A percentile compares a stretch with the other conserved stretches of the same genome.
Conservation (phyloP, 371 early-diverging fungal species). For the Dichotomocladium elegans region DNA sequence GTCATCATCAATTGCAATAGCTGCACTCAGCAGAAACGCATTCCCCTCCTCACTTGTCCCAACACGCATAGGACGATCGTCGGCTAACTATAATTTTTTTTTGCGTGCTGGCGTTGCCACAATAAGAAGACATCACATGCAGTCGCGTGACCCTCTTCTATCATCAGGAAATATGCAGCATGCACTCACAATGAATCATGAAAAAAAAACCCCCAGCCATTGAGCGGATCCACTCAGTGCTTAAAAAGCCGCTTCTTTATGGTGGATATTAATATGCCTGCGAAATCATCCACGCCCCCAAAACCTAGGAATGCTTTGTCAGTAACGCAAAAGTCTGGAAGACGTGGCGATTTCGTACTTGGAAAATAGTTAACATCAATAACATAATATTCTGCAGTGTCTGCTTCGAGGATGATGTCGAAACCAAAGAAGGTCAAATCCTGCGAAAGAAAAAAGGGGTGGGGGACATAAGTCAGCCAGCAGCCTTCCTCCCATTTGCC, state of each 20-base stretch:
- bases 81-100: too few species aligned
- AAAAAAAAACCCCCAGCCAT: too few species aligned
- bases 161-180: too few species aligned
- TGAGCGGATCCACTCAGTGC: too few species aligned
- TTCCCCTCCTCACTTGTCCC: too few species aligned
- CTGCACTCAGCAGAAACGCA: too few species aligned
- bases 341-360: conserved; percentile 24
- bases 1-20: too few species aligned
- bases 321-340: background rate
- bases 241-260: conserved; percentile 6
- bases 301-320: conserved; percentile 9
- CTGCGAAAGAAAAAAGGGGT: conserved; percentile 17
- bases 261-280: conserved; percentile 11
- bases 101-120: too few species aligned
- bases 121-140: too few species aligned
- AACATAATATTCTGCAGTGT: conserved; percentile 29
- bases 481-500: background rate
- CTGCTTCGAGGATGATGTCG: conserved; percentile 40
- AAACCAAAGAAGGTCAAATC: conserved; percentile 48
- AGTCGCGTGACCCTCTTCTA: too few species aligned
- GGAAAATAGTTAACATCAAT: conserved; percentile 52
- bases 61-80: too few species aligned
- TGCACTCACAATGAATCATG: too few species aligned
- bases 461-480: background rate
- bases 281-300: conserved; percentile 15